Evolutionary conservation across 2,329 filamentous ascomycete species (phyloP).

Genomic region (Diaporthe vaccinii): DNA sequence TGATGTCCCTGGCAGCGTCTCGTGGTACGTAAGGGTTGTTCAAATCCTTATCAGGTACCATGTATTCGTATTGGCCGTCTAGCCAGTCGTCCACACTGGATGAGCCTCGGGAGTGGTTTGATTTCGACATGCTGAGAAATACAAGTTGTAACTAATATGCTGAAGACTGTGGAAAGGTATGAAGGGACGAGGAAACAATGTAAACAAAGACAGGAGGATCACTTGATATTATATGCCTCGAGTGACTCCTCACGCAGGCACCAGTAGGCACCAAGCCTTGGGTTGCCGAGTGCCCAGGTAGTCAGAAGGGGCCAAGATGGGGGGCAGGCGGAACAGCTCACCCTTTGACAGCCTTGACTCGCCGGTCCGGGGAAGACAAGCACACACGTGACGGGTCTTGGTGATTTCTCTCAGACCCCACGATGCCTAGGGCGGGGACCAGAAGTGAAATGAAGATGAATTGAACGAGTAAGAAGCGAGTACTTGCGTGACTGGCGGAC

Average conservation of each 20-base stretch:
- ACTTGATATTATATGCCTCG: conserved; percentile 16
- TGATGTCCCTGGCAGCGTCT: conserved; percentile 2
- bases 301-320: conserved; percentile 10
- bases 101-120: conserved; percentile 16
- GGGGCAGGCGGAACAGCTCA: conserved; percentile 11
- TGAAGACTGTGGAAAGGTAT: neutral
- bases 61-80: conserved; percentile 39
- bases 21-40: conserved; percentile 28
- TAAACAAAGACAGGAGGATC: conserved; percentile 14
- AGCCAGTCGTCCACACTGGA: conserved; percentile 40
- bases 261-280: conserved; percentile 9
- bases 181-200: neutral
- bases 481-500: conserved; percentile 13
- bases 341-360: conserved; percentile 14
- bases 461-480: conserved; percentile 26
- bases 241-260: conserved; percentile 13
- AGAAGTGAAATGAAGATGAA: conserved; percentile 12
- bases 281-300: neutral
- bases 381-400: neutral
- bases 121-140: conserved; percentile 25
- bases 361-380: neutral
- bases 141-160: neutral
- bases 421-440: conserved; percentile 15
- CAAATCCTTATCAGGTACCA: conserved; percentile 34
- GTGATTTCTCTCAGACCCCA: conserved; percentile 20